Percentiles rank a stretch among this genome's conserved stretches.
phyloP scores from a whole-genome alignment of 164 flowering plant species.

The Houttuynia cordata region DNA sequence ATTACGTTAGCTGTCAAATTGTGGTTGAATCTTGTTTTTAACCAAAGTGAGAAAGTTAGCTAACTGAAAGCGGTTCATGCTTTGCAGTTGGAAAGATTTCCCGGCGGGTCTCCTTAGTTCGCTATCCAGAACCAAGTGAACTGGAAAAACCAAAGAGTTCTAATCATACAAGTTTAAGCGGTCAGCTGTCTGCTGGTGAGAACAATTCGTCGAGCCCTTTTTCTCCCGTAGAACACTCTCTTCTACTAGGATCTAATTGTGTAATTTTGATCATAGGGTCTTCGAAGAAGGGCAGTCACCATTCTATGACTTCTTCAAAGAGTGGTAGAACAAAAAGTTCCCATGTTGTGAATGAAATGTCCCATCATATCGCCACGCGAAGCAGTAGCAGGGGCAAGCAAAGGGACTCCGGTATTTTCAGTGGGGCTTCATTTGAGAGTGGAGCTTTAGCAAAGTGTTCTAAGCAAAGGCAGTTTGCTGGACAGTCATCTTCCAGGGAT shows the following conservation, averaged over 20 bases:
- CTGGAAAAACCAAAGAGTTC: conserved; percentile 9
- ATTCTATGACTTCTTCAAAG: conserved; percentile 16
- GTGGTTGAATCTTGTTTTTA: no score
- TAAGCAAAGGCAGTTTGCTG: conserved; percentile 17
- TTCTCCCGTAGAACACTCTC: neutral
- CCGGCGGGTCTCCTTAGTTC: conserved; percentile 52
- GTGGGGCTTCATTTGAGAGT: conserved; percentile 14
- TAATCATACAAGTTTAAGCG: conserved; percentile 6
- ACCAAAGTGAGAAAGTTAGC: neutral
- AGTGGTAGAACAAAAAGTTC: conserved; percentile 17
- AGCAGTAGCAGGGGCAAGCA: conserved; percentile 32
- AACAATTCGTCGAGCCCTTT: neutral
- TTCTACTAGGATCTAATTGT: neutral
- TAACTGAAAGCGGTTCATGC: neutral
- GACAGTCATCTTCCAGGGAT: conserved; percentile 1
- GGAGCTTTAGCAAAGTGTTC: conserved; percentile 20
- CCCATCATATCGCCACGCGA: conserved; percentile 12
- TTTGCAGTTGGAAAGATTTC: conserved; percentile 71
- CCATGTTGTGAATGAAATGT: conserved; percentile 9
- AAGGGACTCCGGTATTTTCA: conserved; percentile 14
- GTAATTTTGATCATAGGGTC: neutral
- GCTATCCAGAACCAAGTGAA: conserved; percentile 49
- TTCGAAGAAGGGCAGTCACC: conserved; percentile 11
- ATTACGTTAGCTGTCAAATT: no score
- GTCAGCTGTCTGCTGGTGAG: conserved; percentile 15